Evolutionary conservation across 495 filamentous ascomycete genomes (phyloP).

Genomic region (Annulohypoxylon maeteangense): DNA sequence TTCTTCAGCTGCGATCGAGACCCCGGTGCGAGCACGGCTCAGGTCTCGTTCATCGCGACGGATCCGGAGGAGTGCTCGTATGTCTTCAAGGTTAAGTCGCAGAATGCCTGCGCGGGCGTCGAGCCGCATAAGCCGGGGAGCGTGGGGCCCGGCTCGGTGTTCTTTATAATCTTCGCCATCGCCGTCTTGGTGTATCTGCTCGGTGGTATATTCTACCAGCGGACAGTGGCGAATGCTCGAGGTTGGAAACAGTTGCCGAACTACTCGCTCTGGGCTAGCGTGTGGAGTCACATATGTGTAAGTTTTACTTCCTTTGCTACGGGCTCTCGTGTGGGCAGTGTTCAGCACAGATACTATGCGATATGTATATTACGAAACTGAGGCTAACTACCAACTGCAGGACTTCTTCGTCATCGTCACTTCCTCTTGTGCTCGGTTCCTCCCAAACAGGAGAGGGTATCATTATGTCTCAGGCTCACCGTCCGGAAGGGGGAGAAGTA

Average conservation of each 20-base stretch:
- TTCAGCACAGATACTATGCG: neutral
- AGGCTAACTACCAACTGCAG: slow-evolving; percentile 57
- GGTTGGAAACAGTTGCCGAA: slow-evolving; percentile 98
- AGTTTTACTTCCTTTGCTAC: slow-evolving; percentile 43
- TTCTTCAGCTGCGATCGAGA: slow-evolving; percentile 93
- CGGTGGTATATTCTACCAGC: slow-evolving; percentile 94
- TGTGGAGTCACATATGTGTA: slow-evolving; percentile 85
- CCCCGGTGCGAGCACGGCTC: slow-evolving; percentile 60
- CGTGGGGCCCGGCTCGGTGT: slow-evolving; percentile 87
- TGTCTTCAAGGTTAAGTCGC: slow-evolving; percentile 93
- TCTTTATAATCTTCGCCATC: slow-evolving; percentile 89
- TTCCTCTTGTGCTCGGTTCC: slow-evolving; percentile 75
- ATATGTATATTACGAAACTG: neutral
- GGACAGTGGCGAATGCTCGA: slow-evolving; percentile 92
- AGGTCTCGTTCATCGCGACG: slow-evolving; percentile 83
- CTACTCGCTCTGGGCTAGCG: slow-evolving; percentile 90
- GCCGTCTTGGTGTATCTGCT: slow-evolving; percentile 88
- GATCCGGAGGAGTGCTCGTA: slow-evolving; percentile 92
- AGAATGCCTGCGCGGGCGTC: slow-evolving; percentile 78
- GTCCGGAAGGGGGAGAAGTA: slow-evolving; percentile 56
- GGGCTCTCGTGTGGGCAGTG: neutral
- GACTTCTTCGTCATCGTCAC: slow-evolving; percentile 84
- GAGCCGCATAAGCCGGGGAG: slow-evolving; percentile 69
- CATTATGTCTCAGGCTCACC: slow-evolving; percentile 63
- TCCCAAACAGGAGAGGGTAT: slow-evolving; percentile 73